phyloP scores from a whole-genome alignment of 257 asterid genomes.

The Haberlea rhodopensis region DNA sequence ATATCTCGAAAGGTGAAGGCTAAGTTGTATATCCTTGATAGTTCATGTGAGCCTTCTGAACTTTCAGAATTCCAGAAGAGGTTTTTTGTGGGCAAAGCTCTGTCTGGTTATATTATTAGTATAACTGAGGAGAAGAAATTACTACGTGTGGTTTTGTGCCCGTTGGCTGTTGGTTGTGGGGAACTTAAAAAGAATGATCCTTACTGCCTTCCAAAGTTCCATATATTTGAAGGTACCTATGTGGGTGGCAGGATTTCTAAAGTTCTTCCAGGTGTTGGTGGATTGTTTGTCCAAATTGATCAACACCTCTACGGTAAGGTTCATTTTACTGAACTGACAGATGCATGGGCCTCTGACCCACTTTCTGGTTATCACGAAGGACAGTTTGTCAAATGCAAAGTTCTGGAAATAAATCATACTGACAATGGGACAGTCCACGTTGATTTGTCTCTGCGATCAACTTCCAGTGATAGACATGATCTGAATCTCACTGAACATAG shows the following conservation, averaged over 20 bases:
- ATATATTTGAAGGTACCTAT: constrained; percentile 54
- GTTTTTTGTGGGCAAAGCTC: constrained; percentile 60
- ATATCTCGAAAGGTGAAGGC: constrained; percentile 76
- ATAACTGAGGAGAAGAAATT: constrained; percentile 69
- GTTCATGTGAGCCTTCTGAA: constrained; percentile 77
- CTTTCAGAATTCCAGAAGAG: constrained; percentile 67
- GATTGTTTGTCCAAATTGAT: constrained; percentile 74
- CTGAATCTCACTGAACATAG: constrained; percentile 29
- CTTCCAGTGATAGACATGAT: constrained; percentile 32
- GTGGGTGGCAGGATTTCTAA: constrained; percentile 88
- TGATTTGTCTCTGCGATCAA: constrained; percentile 70
- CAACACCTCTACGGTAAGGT: constrained; percentile 74
- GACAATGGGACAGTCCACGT: constrained; percentile 55
- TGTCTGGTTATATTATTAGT: constrained; percentile 55
- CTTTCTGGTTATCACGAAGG: constrained; percentile 72
- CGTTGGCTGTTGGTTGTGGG: constrained; percentile 30
- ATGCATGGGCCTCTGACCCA: constrained; percentile 65
- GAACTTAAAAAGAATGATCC: constrained; percentile 31
- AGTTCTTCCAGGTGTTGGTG: constrained; percentile 86
- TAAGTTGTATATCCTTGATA: constrained; percentile 65
- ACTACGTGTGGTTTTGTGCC: constrained; percentile 58
- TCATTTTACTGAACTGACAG: constrained; percentile 79
- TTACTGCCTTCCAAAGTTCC: constrained; percentile 33
- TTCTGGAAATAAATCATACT: constrained; percentile 53
- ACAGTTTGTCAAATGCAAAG: constrained; percentile 80